A percentile compares a stretch with the other conserved stretches of the same genome.
These are phyloP conservation scores for Inonotus hispidus DNA, from an alignment of 1,284 basidiomycete genomes.

Conservation along the genomic window DNA sequence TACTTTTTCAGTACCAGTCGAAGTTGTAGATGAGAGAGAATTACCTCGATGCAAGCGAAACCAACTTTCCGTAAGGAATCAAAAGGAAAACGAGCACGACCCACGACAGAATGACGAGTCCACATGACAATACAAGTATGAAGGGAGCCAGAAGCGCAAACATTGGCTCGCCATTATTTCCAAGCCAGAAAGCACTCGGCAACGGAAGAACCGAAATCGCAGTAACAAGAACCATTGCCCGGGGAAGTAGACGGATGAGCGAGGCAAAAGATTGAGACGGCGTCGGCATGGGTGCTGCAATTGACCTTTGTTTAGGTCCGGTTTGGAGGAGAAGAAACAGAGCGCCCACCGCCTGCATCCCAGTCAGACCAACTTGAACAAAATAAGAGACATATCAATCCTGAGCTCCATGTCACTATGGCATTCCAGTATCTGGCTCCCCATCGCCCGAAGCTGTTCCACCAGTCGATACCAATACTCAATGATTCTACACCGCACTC, in stretches of 20 bases:
- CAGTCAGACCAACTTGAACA: conserved; percentile 44
- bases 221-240: conserved; percentile 39
- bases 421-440: conserved; percentile 70
- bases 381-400: conserved; percentile 51
- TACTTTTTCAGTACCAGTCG: neutral
- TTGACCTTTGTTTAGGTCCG: conserved; percentile 8
- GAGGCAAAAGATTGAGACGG: conserved; percentile 40
- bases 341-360: conserved; percentile 29
- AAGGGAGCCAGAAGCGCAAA: conserved; percentile 50
- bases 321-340: neutral
- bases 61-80: conserved; percentile 36
- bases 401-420: conserved; percentile 64
- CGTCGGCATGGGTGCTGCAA: conserved; percentile 38
- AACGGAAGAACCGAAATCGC: conserved; percentile 52
- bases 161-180: conserved; percentile 45
- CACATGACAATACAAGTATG: conserved; percentile 49
- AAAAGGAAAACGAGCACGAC: conserved; percentile 40
- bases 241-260: conserved; percentile 40
- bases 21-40: conserved; percentile 16
- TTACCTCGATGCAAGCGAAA: conserved; percentile 22
- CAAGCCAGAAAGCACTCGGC: conserved; percentile 48
- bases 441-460: conserved; percentile 62
- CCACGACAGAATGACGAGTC: conserved; percentile 59
- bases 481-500: conserved; percentile 41
- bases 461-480: conserved; percentile 56